Conservation (phyloP, 2,329 filamentous ascomycete species). For the Calonectria pteridis region DNA sequence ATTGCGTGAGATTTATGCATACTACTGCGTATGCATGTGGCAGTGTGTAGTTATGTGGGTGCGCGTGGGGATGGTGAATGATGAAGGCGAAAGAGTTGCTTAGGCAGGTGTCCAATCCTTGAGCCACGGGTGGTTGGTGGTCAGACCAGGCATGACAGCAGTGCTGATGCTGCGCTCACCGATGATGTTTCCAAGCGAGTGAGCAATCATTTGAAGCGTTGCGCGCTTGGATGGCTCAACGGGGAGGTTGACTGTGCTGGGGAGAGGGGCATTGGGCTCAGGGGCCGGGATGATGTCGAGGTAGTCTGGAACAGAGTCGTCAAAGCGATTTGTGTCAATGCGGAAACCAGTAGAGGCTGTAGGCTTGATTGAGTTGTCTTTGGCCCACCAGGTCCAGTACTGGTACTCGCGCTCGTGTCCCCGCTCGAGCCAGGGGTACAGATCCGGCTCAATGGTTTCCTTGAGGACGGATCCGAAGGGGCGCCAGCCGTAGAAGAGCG, state of each 20-base stretch:
- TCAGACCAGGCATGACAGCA: constrained; percentile 37
- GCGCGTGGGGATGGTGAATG: background rate
- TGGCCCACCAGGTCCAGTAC: constrained; percentile 45
- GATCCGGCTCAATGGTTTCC: constrained; percentile 39
- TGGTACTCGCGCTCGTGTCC: constrained; percentile 41
- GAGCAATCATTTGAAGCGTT: constrained; percentile 43
- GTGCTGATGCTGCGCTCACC: constrained; percentile 43
- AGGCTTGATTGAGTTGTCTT: constrained; percentile 30
- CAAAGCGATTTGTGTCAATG: constrained; percentile 31
- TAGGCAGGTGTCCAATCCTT: constrained; percentile 39
- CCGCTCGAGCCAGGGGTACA: constrained; percentile 44
- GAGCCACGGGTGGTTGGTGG: constrained; percentile 40
- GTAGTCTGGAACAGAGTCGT: constrained; percentile 33
- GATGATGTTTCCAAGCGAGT: constrained; percentile 42
- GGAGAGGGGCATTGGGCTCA: constrained; percentile 28
- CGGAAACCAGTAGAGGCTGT: constrained; percentile 36
- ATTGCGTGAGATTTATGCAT: background rate
- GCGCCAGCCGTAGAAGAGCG: constrained; percentile 44
- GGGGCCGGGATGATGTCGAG: constrained; percentile 30
- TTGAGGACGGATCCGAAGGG: constrained; percentile 40
- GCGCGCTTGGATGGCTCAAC: constrained; percentile 38
- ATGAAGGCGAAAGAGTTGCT: constrained; percentile 9
- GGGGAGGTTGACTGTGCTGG: constrained; percentile 26
- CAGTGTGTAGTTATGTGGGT: background rate
- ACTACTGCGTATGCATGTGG: background rate